Evolutionary conservation across 208 protist genomes (phyloP).

Genomic region (Trypanosomatidae sp.): DNA sequence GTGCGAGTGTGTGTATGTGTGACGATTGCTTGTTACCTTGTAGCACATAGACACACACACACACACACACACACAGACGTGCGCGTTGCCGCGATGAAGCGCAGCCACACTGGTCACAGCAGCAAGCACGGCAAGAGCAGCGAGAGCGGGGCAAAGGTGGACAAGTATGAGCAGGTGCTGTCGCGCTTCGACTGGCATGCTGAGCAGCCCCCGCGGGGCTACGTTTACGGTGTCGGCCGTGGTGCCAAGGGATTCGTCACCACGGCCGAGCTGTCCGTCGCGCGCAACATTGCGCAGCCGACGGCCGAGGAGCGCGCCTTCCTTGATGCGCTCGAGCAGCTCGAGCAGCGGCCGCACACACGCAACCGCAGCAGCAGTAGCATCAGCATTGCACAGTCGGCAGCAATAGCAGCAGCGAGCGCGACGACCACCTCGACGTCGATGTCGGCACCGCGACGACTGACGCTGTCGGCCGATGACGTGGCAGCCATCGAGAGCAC

Average conservation of each 20-base stretch:
- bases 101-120: background rate
- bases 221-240: conserved; percentile 63
- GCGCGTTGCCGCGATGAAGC: background rate
- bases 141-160: conserved; percentile 8
- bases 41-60: background rate
- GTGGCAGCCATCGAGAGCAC: conserved; percentile 13
- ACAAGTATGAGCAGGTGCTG: conserved; percentile 70
- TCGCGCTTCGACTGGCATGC: conserved; percentile 64
- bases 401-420: too few relatives aligned
- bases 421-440: background rate
- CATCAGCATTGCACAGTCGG: too few relatives aligned
- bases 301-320: conserved; percentile 30
- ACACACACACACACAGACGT: background rate
- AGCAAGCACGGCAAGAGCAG: background rate
- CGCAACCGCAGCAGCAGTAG: too few relatives aligned
- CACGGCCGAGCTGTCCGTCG: conserved; percentile 49
- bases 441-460: background rate
- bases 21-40: background rate
- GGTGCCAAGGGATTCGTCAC: conserved; percentile 65
- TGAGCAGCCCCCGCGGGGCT: conserved; percentile 46
- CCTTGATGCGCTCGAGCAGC: conserved; percentile 25
- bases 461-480: conserved; percentile 38
- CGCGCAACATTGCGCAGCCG: conserved; percentile 7
- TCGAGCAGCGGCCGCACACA: conserved; percentile 19
- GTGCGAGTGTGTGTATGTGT: background rate